Base-by-base conservation (phyloP, 1,284 basidiomycete species). In the Ustilago shanxiensis region DNA sequence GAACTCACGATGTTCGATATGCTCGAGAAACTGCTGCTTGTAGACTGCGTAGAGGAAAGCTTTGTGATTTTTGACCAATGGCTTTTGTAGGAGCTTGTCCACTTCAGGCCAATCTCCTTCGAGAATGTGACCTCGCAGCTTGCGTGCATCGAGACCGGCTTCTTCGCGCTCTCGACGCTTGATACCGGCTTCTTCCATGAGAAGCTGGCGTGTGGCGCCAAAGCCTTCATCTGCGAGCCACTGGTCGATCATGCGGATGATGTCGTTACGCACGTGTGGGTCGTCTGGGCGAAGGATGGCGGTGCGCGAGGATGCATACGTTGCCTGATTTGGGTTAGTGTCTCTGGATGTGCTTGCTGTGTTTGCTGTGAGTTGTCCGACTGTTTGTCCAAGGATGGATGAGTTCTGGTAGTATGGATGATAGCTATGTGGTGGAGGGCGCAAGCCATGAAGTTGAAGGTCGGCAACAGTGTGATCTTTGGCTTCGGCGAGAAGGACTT, bases 31-130 rank as follows among this genome's bases (percentile, higher is more conserved):
- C 61, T 88, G 83, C 66, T 86, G 84, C 60, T 83, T 85, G 79
- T 82, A 86, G 13, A 85, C 78, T 3, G 84, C 82, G 56, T 85
- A 89, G 37, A 88, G 75, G 60, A 88, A 88, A 1, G 88, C 87
- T 58, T 88, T 88, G 60, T 88, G 86, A n/a, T 86, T 87, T 57
- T 86, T 84, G 14, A 88, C 75, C 5, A 88, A 77, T 0, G 87
- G 87, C 11, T 86, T 86, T 31, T 78, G 67, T 59, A 53, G 68
- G 16, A 89, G 69, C 41, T 84, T 84, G 56, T 88, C 88, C 0
- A 88, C 82, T 37, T 87, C 84, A 4, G 84, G 74, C 80, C 87
- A 89, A 66, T 88, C 88, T 20, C 88, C 88, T 62, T 88, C 88
- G 2, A 88, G 66, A 10, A 88, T 82, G 22, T 86, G 87, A n/a